These are phyloP conservation scores for Botrytis cinerea DNA, from an alignment of 2,329 filamentous ascomycete genomes.

Conservation along the genomic window DNA sequence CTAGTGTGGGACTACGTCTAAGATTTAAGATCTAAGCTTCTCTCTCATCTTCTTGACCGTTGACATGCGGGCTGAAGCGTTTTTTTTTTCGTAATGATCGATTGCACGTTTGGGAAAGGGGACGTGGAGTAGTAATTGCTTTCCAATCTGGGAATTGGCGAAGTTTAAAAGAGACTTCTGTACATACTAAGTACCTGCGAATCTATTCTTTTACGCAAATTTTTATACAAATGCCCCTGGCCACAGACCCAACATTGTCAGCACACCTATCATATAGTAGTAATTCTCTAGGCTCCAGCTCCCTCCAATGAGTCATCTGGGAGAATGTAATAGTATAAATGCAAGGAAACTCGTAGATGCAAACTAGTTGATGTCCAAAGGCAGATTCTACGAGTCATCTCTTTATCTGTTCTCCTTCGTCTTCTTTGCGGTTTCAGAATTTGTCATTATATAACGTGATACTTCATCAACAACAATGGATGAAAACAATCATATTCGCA, in stretches of 20 bases:
- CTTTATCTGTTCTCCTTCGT: background rate
- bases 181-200: background rate
- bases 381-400: background rate
- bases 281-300: background rate
- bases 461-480: background rate
- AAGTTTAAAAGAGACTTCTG: background rate
- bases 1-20: background rate
- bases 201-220: background rate
- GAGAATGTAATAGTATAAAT: background rate
- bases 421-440: background rate
- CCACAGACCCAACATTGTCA: background rate
- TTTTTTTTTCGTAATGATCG: background rate
- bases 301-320: background rate
- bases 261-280: background rate
- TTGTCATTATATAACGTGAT: background rate
- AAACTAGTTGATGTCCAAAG: background rate
- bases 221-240: background rate
- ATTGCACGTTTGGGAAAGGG: background rate
- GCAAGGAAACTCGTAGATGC: background rate
- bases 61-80: background rate
- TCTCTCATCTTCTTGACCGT: background rate
- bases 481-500: background rate
- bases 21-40: background rate
- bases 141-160: background rate
- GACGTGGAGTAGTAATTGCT: background rate